Evolutionary conservation across 306 rosid species (phyloP), one percentile per base, ranked within the genome.

Genomic region (Cicer yamashitae): DNA sequence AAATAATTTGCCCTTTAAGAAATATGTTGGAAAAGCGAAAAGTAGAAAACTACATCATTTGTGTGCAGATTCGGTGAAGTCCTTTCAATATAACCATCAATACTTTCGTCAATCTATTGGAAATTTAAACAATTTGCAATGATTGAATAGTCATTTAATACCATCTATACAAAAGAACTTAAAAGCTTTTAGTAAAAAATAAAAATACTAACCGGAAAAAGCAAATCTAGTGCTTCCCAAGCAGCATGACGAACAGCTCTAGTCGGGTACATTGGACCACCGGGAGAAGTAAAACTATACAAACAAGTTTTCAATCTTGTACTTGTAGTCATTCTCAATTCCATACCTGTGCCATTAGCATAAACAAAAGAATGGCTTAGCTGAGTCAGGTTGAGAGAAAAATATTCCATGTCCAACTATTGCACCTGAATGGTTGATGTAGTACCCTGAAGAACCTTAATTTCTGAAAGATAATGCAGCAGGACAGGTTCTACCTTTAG

Each of bases 221-320:
- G 92, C 5, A 87, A 84, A 89, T 96, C 99, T 47, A 96, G 75
- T 43, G 98, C 90, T 72, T 88, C 96, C 99, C 99, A 92, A 43
- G 99, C 99, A 73, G 99, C 99, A 87, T 96, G 99, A 8, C 99
- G 98, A 54, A 96, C 96, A 12, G 90, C 92, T 87, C 99, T 88
- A 64, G 99, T 96, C 9, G 99, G 97, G 74, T 96, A 96, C 98
- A 96, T 77, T 41, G 99, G 98, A 53, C 99, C 98, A 61, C 99
- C 99, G 0, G 98, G 99, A 78, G 96, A 85, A 58, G 99, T 92
- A 88, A 90, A 90, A 80, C 99, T 96, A 68, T 94, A 92, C 79
- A 96, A 79, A 82, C 98, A 92, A 71, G 92, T 86, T 82, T 90
- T 96, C 73, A 92, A 75, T 80, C 98, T 88, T 22, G 97, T 92